Conservation (phyloP, 257 asterid genomes). For the Ehretia macrophylla region DNA sequence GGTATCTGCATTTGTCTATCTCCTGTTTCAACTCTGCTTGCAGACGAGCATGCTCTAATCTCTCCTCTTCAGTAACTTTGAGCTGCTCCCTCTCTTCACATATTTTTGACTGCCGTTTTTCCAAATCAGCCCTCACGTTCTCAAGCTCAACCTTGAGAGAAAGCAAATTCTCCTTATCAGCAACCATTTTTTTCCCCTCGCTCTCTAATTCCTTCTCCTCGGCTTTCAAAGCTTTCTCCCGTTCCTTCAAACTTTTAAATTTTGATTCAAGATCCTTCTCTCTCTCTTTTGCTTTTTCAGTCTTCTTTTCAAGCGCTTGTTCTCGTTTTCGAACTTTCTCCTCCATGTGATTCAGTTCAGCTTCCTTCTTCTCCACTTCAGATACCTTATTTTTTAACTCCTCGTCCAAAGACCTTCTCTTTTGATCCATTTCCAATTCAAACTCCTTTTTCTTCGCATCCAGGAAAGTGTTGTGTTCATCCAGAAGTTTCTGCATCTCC, state of each 20-base stretch:
- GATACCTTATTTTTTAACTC: constrained; percentile 60
- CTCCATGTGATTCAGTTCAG: constrained; percentile 76
- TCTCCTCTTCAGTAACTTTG: constrained; percentile 80
- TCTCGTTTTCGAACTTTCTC: constrained; percentile 85
- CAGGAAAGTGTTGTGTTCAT: constrained; percentile 62
- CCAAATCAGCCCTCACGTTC: constrained; percentile 51
- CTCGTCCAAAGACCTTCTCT: constrained; percentile 55
- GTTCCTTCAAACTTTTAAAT: constrained; percentile 64
- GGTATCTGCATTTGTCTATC: constrained; percentile 68
- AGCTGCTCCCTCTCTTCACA: constrained; percentile 64
- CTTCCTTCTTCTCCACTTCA: constrained; percentile 79
- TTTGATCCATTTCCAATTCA: constrained; percentile 76
- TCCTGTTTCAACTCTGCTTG: constrained; percentile 82
- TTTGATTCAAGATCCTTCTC: constrained; percentile 64
- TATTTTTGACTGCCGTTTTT: constrained; percentile 48
- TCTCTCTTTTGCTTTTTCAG: constrained; percentile 66
- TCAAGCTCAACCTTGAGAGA: constrained; percentile 60
- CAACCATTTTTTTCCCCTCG: constrained; percentile 48
- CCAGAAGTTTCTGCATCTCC: constrained; percentile 84
- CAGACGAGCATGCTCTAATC: constrained; percentile 60
- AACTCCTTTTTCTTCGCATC: constrained; percentile 65
- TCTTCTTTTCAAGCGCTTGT: constrained; percentile 69
- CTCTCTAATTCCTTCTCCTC: constrained; percentile 66
- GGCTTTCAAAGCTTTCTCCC: constrained; percentile 60
- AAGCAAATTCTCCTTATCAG: constrained; percentile 61